Conservation (phyloP, 2,329 filamentous ascomycete genomes). For the Scedosporium minutisporum region DNA sequence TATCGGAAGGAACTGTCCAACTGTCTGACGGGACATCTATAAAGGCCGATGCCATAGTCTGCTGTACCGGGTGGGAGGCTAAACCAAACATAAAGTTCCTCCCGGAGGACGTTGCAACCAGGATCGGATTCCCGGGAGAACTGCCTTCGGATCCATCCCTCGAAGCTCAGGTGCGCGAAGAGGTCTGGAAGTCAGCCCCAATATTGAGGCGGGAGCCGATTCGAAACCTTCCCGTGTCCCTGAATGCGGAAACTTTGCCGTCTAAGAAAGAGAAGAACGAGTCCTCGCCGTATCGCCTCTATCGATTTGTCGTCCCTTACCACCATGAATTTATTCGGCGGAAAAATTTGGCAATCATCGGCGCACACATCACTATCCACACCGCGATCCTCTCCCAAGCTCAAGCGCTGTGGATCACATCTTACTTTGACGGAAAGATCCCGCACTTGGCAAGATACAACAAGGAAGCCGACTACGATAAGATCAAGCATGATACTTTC, state of each 20-base stretch:
- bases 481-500: conserved; percentile 3
- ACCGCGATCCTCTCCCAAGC: conserved; percentile 7
- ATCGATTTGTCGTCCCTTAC: conserved; percentile 8
- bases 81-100: conserved; percentile 8
- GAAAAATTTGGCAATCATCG: conserved; percentile 7
- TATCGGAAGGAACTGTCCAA: conserved; percentile 6
- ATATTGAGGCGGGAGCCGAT: neutral
- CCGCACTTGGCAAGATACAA: neutral
- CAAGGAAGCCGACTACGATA: neutral
- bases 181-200: conserved; percentile 2
- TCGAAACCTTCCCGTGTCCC: neutral
- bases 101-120: neutral
- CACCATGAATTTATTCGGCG: conserved; percentile 4
- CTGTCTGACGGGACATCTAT: conserved; percentile 7
- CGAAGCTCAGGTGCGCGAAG: neutral
- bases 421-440: conserved; percentile 6
- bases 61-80: conserved; percentile 10
- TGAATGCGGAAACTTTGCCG: neutral
- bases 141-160: neutral
- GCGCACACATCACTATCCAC: conserved; percentile 9
- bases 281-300: conserved; percentile 6
- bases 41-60: conserved; percentile 8
- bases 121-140: conserved; percentile 4
- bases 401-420: conserved; percentile 9
- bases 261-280: neutral